Evolutionary conservation across 2,329 filamentous ascomycete genomes (phyloP), one percentile per base, ranked within the genome.

Genomic region (Fusarium aywerte): DNA sequence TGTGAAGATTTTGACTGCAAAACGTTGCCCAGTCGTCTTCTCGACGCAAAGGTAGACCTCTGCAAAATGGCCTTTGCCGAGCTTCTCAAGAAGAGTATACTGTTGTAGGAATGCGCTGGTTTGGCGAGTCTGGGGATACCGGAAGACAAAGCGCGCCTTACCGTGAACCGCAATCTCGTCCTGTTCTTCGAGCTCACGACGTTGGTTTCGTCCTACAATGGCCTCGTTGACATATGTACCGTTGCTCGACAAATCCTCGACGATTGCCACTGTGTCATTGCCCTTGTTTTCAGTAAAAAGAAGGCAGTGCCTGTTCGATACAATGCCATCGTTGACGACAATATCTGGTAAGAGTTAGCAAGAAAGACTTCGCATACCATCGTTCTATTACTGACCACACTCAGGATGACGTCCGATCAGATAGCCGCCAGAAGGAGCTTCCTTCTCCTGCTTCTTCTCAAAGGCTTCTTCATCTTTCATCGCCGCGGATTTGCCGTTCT

Each of bases 171-270:
- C 91, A 49, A 99, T 91, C 77, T 98, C 94, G 70, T 99, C 96
- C 35, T 92, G 89, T 72, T 98, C 93, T 71, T 93, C 85, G 27
- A 99, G 84, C 76, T 97, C 93, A 59, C 95, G 88, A 54, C 93
- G 87, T 78, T 97, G 93, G 78, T 99, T 99, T 50, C 95, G 90
- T 23, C 96, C 96, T 23, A 99, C 88, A 29, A 97, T 85, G 16
- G 90, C 90, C 72, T 97, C 93, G 74, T 98, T 98, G 72, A 99
- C 90, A 76, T 94, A 99, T 0, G 96, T 99, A 49, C 96, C 96
- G 76, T 99, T 99, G 75, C 90, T 96, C 8, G 96, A 99, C 20
- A 98, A 81, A 77, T 99, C 96, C 77, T 99, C 94, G 7, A 99
- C 79, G 13, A 98, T 86, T 10, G 93, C 95, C 39, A 88, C 84